Percentiles rank a stretch among this genome's conserved stretches.
These are phyloP conservation scores for Mucor circinelloides DNA, from an alignment of 371 early-diverging fungal genomes.

Conservation along the genomic window DNA sequence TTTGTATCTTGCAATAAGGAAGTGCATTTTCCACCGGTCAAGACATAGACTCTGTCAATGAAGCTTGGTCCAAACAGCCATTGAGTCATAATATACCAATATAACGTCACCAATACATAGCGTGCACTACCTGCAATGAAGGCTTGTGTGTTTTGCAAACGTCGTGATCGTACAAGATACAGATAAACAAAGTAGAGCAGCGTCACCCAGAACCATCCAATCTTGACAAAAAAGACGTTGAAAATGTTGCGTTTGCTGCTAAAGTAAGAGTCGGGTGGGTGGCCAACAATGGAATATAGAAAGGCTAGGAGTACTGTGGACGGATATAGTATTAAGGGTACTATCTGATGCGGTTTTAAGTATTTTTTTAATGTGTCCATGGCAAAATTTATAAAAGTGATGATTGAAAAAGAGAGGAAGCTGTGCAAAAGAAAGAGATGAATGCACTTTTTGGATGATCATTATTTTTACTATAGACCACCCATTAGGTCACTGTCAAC, in stretches of 20 bases:
- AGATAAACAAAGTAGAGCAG: constrained; percentile 54
- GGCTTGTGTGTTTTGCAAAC: constrained; percentile 18
- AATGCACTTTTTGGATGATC: neutral
- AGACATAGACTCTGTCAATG: constrained; percentile 76
- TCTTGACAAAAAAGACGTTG: constrained; percentile 79
- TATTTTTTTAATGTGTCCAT: constrained; percentile 17
- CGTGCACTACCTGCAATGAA: constrained; percentile 44
- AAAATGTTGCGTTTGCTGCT: constrained; percentile 75
- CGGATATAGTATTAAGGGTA: constrained; percentile 27
- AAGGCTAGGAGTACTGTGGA: constrained; percentile 32
- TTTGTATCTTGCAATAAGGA: constrained; percentile 17
- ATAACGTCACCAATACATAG: constrained; percentile 70
- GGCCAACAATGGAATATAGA: constrained; percentile 28
- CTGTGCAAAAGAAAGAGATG: neutral
- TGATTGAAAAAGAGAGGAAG: neutral
- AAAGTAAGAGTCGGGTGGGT: constrained; percentile 52
- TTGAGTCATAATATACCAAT: constrained; percentile 85
- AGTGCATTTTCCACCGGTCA: constrained; percentile 69
- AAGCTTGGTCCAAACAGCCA: constrained; percentile 84
- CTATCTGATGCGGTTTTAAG: constrained; percentile 40
- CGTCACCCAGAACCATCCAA: constrained; percentile 85
- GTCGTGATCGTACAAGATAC: constrained; percentile 17
- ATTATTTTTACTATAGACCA: neutral
- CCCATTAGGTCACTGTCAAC: neutral
- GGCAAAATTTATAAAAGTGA: neutral